Base-by-base conservation (phyloP, 1,284 basidiomycete genomes). In the Vanrija sp. region DNA sequence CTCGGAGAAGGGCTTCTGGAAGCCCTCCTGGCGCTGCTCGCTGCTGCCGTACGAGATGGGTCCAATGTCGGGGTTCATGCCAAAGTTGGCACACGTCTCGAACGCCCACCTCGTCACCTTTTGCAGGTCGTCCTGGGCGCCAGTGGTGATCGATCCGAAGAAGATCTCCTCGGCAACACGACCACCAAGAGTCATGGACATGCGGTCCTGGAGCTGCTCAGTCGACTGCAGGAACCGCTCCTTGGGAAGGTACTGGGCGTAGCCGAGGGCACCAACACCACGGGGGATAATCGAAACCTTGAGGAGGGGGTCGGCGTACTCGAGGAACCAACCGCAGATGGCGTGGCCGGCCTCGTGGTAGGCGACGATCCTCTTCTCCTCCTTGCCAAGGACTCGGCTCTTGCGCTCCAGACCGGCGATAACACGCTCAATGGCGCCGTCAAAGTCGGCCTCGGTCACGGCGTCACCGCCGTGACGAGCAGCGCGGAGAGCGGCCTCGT, bases 281-380 rank as follows among this genome's bases (percentile, higher is more conserved):
- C 95, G 85, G 42, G 95, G 95, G 57, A 98, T 98, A 75, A 99
- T 98, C 71, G 92, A 97, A 51, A 99, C 95, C 79, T 98, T 98
- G 62, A 98, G 84, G 47, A 98, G 77, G 37, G 96, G 96, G 75
- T 98, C 93, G 50, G 95, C 95, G 64, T 95, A 89, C 78, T 98
- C 92, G 62, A 98, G 77, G 82, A 91, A 98, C 95, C 96, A 98
- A 18, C 95, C 95, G 68, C 91, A 95, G 46, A 98, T 87, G 22
- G 96, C 95, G 76, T 99, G 95, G 1, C 95, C 96, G 31, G 96
- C 96, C 80, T 99, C 96, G 74, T 98, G 96, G 75, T 98, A 98
- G 3, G 96, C 96, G 31, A 98, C 95, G 0, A 90, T 98, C 79
- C 86, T 94, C 85, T 99, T 99, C 82, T 99, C 96, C 64, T 97